Percentiles rank a stretch among this genome's conserved stretches.
Conservation (phyloP, 805 yeast genomes). For the Pichia occidentalis region DNA sequence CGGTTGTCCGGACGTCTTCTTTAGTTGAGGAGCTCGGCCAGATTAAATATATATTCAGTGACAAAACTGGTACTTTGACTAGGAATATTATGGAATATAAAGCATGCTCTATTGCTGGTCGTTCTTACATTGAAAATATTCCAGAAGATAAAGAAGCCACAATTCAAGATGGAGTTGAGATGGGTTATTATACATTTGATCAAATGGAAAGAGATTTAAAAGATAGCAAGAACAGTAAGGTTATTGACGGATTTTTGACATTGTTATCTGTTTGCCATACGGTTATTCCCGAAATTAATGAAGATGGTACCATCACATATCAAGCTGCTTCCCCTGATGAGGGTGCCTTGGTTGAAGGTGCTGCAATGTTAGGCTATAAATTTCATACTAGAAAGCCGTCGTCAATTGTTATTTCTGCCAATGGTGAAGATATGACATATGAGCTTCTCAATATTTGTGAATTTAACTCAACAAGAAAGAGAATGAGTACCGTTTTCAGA, state of each 20-base stretch:
- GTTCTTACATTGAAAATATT: conserved; percentile 76
- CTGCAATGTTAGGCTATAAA: conserved; percentile 78
- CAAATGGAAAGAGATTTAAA: conserved; percentile 45
- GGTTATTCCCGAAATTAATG: conserved; percentile 83
- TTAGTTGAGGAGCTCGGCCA: conserved; percentile 97
- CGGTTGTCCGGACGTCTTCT: conserved; percentile 91
- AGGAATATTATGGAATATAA: conserved; percentile 96
- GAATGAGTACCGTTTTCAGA: conserved; percentile 93
- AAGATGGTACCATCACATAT: conserved; percentile 65
- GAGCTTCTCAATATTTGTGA: conserved; percentile 89
- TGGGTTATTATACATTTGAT: conserved; percentile 70
- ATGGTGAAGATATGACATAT: conserved; percentile 49
- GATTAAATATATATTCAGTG: conserved; percentile 92
- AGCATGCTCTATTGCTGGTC: conserved; percentile 88
- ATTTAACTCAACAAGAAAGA: conserved; percentile 92
- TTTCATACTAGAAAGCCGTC: conserved; percentile 84
- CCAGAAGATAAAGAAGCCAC: conserved; percentile 85
- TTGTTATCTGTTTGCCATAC: conserved; percentile 92
- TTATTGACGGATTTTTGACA: conserved; percentile 75
- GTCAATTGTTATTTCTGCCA: conserved; percentile 58
- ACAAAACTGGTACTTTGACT: conserved; percentile 95
- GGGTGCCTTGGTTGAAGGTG: conserved; percentile 97
- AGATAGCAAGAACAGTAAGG: conserved; percentile 32
- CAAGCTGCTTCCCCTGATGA: conserved; percentile 99
- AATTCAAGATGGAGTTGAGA: conserved; percentile 68